These are phyloP conservation scores for Dictyostelium capitatum DNA, from an alignment of 78 protist genomes.

Conservation along the genomic window DNA sequence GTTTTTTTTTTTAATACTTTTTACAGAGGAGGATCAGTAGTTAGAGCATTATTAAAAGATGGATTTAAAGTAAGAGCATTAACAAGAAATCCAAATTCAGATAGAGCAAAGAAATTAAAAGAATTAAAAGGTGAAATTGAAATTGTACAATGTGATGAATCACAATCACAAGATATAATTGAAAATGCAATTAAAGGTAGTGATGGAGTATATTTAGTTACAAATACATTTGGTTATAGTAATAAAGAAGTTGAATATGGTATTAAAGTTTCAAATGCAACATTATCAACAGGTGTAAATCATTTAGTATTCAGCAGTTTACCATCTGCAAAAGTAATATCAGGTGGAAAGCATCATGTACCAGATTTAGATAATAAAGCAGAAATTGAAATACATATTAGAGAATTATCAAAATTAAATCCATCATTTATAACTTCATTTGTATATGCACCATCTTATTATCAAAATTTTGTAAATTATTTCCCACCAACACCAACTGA, in stretches of 20 bases:
- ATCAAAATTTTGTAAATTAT: not conserved
- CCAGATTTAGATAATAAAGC: slow-evolving; percentile 36
- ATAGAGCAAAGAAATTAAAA: not conserved
- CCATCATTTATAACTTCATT: not conserved
- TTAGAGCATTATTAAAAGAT: slow-evolving; percentile 17
- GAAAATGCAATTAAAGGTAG: not conserved
- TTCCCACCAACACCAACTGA: not conserved
- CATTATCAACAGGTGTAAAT: slow-evolving; percentile 10
- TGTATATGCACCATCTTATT: slow-evolving; percentile 6
- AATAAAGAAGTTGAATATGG: slow-evolving; percentile 27
- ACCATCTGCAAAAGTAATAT: not conserved
- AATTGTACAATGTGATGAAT: slow-evolving; percentile 9
- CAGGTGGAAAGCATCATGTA: not conserved
- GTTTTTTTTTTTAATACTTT: not conserved
- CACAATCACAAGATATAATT: not conserved
- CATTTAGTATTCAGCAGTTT: slow-evolving; percentile 26
- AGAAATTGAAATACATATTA: slow-evolving; percentile 10
- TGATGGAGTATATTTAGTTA: slow-evolving; percentile 1
- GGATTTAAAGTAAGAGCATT: not conserved
- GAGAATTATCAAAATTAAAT: not conserved
- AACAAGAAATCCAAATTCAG: not conserved
- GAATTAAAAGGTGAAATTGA: not conserved
- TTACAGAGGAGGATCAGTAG: slow-evolving; percentile 26
- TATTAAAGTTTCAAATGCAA: slow-evolving; percentile 7
- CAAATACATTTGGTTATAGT: not conserved